Base-by-base conservation (phyloP, 441 rosid genomes). In the Eutrema salsugineum region DNA sequence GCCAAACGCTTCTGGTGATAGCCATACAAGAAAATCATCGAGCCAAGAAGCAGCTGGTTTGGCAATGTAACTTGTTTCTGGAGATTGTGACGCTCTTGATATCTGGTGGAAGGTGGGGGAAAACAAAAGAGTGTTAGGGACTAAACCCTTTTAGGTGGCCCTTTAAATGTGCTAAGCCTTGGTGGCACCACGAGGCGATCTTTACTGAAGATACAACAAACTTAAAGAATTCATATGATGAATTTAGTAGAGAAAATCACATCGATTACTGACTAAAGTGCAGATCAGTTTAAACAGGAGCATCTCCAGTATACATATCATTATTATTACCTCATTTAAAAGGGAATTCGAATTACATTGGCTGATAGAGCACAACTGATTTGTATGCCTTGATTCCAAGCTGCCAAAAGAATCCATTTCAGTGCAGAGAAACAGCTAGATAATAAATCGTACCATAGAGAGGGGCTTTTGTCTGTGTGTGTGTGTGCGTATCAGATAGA, bases 41-140 rank as follows among this genome's bases (percentile, higher is more conserved):
- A 87, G 85, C 91, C 91, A 87, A 33, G 91, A 87, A 46, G 91
- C 91, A 46, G 91, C 91, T 62, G 91, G 91, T 70, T 87, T 87
- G 59, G 91, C 91, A 69, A 87, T 87, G 78, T 87, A 81, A 81
- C 86, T 87, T 66, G 79, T 73, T 66, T 87, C 89, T 58, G 91
- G 86, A 71, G 62, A 46, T 22, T 54, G 84, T 20, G 91, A 87
- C 55, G 86, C 91, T 73, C 81, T 82, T 72, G 91, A 83, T 79
- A 87, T 87, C 91, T 87, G 82, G 72, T 49, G 38, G 73, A 50
- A 50, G 32, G 63, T 32, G 46, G 39, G 39, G 19, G 15, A 65
- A 77, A 69, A 57, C 49, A 70, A 54, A 54, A 70, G n/a, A 76
- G 11, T 64, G 32, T n/a, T 49, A 70, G 50, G 48, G 68, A 42